Percentiles rank a stretch among this genome's conserved stretches.
phyloP scores from a whole-genome alignment of 2,329 filamentous ascomycete genomes.

The Balansia obtecta region DNA sequence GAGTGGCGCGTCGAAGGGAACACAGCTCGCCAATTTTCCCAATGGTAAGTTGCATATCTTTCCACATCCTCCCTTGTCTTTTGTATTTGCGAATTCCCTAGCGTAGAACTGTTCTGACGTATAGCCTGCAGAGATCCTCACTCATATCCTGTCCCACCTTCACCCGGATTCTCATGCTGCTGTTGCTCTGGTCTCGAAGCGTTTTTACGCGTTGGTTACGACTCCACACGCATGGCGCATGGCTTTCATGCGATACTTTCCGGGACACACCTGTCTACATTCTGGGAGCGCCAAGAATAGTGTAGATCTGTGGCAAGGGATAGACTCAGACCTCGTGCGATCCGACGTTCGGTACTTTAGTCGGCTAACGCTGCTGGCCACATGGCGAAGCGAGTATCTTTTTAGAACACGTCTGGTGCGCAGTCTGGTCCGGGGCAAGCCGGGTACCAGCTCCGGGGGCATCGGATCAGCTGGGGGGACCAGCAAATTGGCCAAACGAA shows the following conservation, averaged over 20 bases:
- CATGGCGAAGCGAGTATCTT: conserved; percentile 94
- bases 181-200: conserved; percentile 75
- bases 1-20: conserved; percentile 25
- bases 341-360: conserved; percentile 71
- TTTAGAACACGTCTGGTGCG: conserved; percentile 73
- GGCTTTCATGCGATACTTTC: conserved; percentile 84
- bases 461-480: conserved; percentile 39
- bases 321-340: conserved; percentile 42
- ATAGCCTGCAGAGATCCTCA: conserved; percentile 62
- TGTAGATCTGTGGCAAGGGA: conserved; percentile 28
- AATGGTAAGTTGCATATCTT: conserved; percentile 51
- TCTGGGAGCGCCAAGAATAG: conserved; percentile 21
- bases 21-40: conserved; percentile 50
- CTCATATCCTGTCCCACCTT: conserved; percentile 81
- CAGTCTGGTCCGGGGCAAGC: conserved; percentile 72
- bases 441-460: conserved; percentile 41
- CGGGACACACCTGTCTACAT: conserved; percentile 44
- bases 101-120: not conserved
- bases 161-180: conserved; percentile 72
- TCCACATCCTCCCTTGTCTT: not conserved
- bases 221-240: conserved; percentile 89
- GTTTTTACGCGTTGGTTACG: conserved; percentile 77
- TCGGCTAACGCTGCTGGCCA: conserved; percentile 70
- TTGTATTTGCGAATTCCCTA: not conserved
- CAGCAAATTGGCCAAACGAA: conserved; percentile 46